Evolutionary conservation across 306 rosid genomes (phyloP).

Genomic region (Abrus precatorius): DNA sequence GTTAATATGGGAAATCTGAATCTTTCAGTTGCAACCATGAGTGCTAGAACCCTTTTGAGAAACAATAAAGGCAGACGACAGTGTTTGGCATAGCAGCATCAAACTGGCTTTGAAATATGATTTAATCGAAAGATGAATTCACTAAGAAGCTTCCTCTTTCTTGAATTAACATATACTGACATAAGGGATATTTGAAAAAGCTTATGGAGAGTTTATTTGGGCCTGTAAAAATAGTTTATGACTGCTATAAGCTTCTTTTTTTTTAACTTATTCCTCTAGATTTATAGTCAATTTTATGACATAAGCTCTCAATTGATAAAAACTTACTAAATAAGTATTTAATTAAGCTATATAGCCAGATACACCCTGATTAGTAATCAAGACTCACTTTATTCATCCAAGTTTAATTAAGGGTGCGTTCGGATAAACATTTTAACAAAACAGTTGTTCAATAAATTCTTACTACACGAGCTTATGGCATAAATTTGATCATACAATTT

Average conservation of each 20-base stretch:
- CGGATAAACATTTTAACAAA: too few species aligned
- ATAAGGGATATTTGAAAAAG: neutral
- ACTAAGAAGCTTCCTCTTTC: conserved; percentile 15
- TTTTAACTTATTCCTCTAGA: neutral
- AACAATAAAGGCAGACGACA: neutral
- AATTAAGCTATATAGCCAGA: neutral
- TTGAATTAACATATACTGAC: conserved; percentile 5
- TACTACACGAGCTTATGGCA: too few species aligned
- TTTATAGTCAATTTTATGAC: neutral
- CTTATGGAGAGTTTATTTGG: neutral
- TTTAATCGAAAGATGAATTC: conserved; percentile 7
- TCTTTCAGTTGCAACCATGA: conserved; percentile 20
- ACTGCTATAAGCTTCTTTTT: neutral
- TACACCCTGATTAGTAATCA: neutral
- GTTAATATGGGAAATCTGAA: conserved; percentile 9
- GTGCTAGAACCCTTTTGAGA: conserved; percentile 24
- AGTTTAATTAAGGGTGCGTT: neutral
- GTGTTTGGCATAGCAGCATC: conserved; percentile 18
- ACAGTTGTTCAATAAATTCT: too few species aligned
- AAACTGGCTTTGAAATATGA: conserved; percentile 31
- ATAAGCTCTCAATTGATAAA: neutral
- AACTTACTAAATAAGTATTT: neutral
- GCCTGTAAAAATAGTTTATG: neutral
- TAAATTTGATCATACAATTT: too few species aligned
- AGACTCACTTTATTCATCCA: neutral